Evolutionary conservation across 2,329 filamentous ascomycete genomes (phyloP).

Genomic region (Colletotrichum cuscutae): DNA sequence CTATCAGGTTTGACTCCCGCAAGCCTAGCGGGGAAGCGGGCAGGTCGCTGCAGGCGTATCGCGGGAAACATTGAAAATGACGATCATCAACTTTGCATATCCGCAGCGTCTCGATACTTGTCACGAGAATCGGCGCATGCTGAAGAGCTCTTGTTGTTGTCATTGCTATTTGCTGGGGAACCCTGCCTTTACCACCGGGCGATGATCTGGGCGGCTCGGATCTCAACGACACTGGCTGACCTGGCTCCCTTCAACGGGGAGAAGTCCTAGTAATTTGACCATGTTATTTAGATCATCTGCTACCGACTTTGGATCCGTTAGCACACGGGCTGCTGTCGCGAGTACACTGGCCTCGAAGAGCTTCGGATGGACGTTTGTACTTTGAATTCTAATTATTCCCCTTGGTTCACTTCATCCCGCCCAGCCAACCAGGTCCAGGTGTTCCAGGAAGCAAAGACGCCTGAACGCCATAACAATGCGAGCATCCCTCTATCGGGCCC

Average conservation of each 20-base stretch:
- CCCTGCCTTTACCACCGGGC: neutral
- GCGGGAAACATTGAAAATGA: neutral
- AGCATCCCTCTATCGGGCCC: conserved; percentile 27
- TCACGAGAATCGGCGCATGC: no score
- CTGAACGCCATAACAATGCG: conserved; percentile 36
- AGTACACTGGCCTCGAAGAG: neutral
- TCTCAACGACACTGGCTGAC: neutral
- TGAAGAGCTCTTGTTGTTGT: neutral
- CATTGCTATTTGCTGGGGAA: neutral
- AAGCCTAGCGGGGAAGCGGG: neutral
- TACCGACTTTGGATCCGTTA: neutral
- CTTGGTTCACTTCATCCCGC: conserved; percentile 32
- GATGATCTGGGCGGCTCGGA: neutral
- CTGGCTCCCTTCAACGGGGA: neutral
- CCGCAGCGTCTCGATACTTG: no score
- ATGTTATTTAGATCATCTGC: neutral
- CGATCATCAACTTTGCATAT: neutral
- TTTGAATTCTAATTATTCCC: conserved; percentile 34
- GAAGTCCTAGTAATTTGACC: neutral
- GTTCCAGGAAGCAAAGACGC: conserved; percentile 36
- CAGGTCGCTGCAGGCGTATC: neutral
- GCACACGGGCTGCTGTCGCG: neutral
- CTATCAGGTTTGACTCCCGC: neutral
- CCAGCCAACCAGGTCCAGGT: conserved; percentile 35
- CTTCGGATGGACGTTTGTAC: conserved; percentile 26